These are phyloP conservation scores for Trichoderma breve DNA, from an alignment of 2,329 filamentous ascomycete species.

Conservation along the genomic window DNA sequence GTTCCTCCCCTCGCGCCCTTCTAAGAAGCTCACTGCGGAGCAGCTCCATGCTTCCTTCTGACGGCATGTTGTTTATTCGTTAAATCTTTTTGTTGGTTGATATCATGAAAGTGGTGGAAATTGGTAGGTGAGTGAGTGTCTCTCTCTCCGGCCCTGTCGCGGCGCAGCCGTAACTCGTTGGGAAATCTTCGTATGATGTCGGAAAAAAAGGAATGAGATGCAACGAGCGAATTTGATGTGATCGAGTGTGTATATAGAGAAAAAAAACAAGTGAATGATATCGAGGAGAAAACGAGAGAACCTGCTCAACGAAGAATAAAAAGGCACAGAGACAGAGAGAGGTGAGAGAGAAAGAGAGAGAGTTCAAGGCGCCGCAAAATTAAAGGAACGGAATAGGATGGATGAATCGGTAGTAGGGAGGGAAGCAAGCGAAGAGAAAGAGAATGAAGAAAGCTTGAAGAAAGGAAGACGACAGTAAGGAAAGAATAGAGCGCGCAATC, in stretches of 20 bases:
- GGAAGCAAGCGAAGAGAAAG: not conserved
- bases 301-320: not conserved
- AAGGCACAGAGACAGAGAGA: not conserved
- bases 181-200: not conserved
- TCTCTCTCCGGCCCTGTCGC: not conserved
- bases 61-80: constrained; percentile 7
- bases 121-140: not conserved
- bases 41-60: constrained; percentile 30
- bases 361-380: not conserved
- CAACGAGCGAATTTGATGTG: not conserved
- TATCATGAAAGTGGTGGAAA: not conserved
- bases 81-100: not conserved
- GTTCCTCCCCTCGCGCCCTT: constrained; percentile 32
- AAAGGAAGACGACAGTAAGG: not conserved
- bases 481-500: not conserved
- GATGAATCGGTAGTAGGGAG: not conserved
- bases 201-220: not conserved
- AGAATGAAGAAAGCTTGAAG: not conserved
- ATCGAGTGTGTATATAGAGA: not conserved
- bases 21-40: constrained; percentile 35
- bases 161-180: constrained; percentile 11
- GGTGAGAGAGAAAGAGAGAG: not conserved
- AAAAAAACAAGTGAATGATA: not conserved
- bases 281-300: not conserved
- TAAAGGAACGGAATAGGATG: not conserved